phyloP scores from a whole-genome alignment of 768 basidiomycete genomes.

The Termitomyces sp. region DNA sequence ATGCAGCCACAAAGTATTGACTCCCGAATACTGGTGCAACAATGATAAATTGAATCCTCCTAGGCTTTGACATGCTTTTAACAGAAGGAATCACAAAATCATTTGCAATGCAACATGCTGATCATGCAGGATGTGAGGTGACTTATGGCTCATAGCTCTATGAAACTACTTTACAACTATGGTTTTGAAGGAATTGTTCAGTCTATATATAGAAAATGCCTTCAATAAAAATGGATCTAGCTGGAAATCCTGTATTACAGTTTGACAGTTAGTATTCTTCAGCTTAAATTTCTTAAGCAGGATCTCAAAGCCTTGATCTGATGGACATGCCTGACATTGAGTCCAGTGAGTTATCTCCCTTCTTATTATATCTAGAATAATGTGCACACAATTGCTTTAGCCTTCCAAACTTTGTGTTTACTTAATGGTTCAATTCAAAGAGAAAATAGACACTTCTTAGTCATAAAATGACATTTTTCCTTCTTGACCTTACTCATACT shows the following conservation, averaged over 20 bases:
- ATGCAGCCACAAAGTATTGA: slow-evolving; percentile 81
- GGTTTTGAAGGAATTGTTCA: slow-evolving; percentile 65
- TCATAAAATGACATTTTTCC: slow-evolving; percentile 82
- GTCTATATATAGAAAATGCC: slow-evolving; percentile 82
- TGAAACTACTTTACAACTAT: neutral
- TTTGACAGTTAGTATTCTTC: slow-evolving; percentile 76
- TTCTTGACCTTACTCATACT: slow-evolving; percentile 82
- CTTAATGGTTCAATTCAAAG: slow-evolving; percentile 72
- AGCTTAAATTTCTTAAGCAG: slow-evolving; percentile 79
- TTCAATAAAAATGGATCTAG: slow-evolving; percentile 58
- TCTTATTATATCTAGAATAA: neutral
- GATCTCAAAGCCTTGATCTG: slow-evolving; percentile 78
- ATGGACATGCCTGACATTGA: slow-evolving; percentile 83
- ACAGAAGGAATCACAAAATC: slow-evolving; percentile 80
- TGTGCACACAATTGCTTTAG: slow-evolving; percentile 25
- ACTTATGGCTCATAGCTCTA: slow-evolving; percentile 5
- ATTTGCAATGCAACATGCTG: slow-evolving; percentile 86
- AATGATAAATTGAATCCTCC: neutral
- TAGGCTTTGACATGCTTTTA: slow-evolving; percentile 85
- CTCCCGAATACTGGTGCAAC: neutral
- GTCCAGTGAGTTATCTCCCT: slow-evolving; percentile 50
- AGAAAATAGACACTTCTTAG: slow-evolving; percentile 69
- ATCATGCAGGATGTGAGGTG: slow-evolving; percentile 94
- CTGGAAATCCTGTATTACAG: slow-evolving; percentile 92
- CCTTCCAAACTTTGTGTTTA: slow-evolving; percentile 68